Evolutionary conservation across 1,284 basidiomycete genomes (phyloP).

Genomic region (Cystobasidium sp.): DNA sequence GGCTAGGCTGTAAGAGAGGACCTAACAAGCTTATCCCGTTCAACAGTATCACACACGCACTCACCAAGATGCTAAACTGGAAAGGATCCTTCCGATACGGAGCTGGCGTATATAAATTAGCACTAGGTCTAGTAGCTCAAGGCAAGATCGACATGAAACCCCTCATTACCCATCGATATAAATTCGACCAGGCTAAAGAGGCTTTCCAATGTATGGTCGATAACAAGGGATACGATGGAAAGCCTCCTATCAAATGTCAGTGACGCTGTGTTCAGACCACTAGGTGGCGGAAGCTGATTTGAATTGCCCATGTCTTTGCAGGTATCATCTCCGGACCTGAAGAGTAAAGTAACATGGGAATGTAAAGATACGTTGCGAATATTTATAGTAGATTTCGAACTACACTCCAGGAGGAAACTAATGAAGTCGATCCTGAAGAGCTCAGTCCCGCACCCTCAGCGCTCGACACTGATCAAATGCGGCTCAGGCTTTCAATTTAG

Average conservation of each 20-base stretch:
- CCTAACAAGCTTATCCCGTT: background rate
- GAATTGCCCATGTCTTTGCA: background rate
- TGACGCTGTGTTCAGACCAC: background rate
- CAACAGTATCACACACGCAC: slow-evolving; percentile 60
- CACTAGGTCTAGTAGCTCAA: slow-evolving; percentile 63
- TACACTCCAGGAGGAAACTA: too few relatives aligned
- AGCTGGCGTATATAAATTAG: slow-evolving; percentile 61
- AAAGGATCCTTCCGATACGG: slow-evolving; percentile 77
- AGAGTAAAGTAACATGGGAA: background rate
- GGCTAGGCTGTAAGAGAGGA: too few relatives aligned
- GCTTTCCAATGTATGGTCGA: slow-evolving; percentile 63
- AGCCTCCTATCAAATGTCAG: slow-evolving; percentile 59
- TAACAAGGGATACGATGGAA: slow-evolving; percentile 72
- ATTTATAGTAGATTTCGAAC: background rate
- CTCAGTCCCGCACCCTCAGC: too few relatives aligned
- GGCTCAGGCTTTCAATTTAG: too few relatives aligned
- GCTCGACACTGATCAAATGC: too few relatives aligned
- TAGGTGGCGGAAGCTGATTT: background rate
- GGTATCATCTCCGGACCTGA: slow-evolving; percentile 21
- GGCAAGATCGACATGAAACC: slow-evolving; percentile 63
- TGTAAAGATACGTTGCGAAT: too few relatives aligned
- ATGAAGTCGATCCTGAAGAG: too few relatives aligned
- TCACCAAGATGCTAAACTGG: slow-evolving; percentile 76
- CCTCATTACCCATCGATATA: slow-evolving; percentile 61
- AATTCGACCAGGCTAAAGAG: slow-evolving; percentile 61